Conservation (phyloP, 1,139 yeast species). For the Taphrina deformans region DNA sequence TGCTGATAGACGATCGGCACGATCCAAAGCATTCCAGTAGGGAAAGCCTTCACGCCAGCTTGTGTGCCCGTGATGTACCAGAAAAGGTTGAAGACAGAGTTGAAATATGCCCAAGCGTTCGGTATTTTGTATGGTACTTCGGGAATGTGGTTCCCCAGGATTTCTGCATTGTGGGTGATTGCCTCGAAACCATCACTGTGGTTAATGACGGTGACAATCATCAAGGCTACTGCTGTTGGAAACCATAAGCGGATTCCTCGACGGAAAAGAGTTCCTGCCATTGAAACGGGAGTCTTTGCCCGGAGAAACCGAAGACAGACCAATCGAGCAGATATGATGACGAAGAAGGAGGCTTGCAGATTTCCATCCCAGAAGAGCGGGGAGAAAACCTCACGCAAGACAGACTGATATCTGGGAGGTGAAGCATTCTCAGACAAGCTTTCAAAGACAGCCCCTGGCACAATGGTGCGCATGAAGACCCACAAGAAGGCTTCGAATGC, state of each 20-base stretch:
- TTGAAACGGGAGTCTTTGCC: conserved; percentile 3
- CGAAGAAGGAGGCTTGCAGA: conserved; percentile 27
- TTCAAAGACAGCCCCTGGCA: conserved; percentile 32
- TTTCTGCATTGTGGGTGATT: conserved; percentile 11
- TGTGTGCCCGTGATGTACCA: conserved; percentile 28
- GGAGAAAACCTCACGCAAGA: conserved; percentile 26
- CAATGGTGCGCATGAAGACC: conserved; percentile 30
- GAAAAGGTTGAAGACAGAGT: conserved; percentile 29
- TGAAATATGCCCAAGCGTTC: conserved; percentile 26
- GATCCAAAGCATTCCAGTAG: conserved; percentile 31
- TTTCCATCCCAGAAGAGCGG: conserved; percentile 32
- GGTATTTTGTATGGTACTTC: conserved; percentile 29
- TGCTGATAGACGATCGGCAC: conserved; percentile 27
- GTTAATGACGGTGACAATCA: conserved; percentile 18
- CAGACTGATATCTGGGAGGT: conserved; percentile 30
- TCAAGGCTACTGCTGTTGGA: conserved; percentile 28
- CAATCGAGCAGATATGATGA: conserved; percentile 28
- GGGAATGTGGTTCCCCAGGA: conserved; percentile 19
- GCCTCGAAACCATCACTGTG: conserved; percentile 16
- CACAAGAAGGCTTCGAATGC: conserved; percentile 32
- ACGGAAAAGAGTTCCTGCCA: conserved; percentile 31
- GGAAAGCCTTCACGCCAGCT: conserved; percentile 31
- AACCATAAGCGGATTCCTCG: conserved; percentile 28
- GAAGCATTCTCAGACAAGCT: conserved; percentile 18
- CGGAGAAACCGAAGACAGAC: conserved; percentile 19